Evolutionary conservation across 2,329 filamentous ascomycete species (phyloP), one percentile per base, ranked within the genome.

Genomic region (Fusarium temperatum): DNA sequence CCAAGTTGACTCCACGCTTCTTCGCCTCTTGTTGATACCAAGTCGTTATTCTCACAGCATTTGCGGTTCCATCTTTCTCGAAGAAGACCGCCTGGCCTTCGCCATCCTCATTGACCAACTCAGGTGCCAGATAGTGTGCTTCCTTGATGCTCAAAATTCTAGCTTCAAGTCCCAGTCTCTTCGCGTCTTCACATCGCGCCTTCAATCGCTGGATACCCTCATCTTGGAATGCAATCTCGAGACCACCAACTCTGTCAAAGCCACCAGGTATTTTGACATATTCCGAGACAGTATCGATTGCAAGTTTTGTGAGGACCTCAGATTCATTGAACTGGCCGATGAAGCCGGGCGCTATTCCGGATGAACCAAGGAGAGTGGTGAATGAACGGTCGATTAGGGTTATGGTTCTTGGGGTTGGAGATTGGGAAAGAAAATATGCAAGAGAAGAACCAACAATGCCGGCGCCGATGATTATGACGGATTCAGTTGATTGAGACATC

Each of bases 241-340:
- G 9, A 0, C 76, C 76, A 0, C 76, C 76, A 1, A 77, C 76
- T 6, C 57, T 44, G 0, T 78, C 62, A 11, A 78, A 78, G 0
- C 76, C 76, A 15, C 71, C 67, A 0, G 76, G 76, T 0, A 78
- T 66, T n/a, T 74, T 70, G 35, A 51, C 39, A 32, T 76, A 76
- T n/a, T 78, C 75, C 0, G 65, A 54, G 2, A 78, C 76, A 6
- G 63, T 75, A 8, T 75, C 68, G 38, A 78, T 61, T 6, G 76
- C 76, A 4, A 78, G 69, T 8, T 57, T 74, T 8, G 76, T 76
- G 20, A 78, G 72, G 1, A 77, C 35, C 2, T 72, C 48, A 0
- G 76, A 78, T 9, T 78, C 76, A 14, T 78, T 78, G 53, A 74
- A 78, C 10, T 78, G 76, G 2, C 76, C 76, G 6, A 78, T 42